Evolutionary conservation across 2,329 filamentous ascomycete genomes (phyloP), one percentile per base, ranked within the genome.

Genomic region (Ophiostoma novo-ulmi): DNA sequence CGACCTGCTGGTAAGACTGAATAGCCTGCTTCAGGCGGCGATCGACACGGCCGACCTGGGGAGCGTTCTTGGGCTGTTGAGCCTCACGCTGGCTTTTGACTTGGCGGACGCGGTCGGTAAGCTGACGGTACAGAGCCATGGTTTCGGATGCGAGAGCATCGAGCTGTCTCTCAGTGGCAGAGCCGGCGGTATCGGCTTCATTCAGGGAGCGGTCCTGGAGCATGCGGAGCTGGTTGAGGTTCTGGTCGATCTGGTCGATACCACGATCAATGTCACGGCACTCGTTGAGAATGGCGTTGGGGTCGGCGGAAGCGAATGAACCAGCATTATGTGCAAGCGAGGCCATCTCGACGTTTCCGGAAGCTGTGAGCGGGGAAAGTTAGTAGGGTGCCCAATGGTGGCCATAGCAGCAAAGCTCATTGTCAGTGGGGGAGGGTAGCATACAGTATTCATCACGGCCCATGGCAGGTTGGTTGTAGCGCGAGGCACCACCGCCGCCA

Each of bases 21-120:
- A 97, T 94, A 72, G 92, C 91, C 64, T 85, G 83, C 82, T 94
- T 94, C 75, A 97, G 85, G 71, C 90, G 87, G 69, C 91, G 87
- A 79, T 96, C 92, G 65, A 95, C 87, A 71, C 89, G 89, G 76
- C 90, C 90, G 74, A 97, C 90, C 80, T 97, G 94, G 44, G 90
- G 85, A 70, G 87, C 85, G 80, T 97, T 95, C 77, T 88, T 88
- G 64, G 89, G 84, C 74, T 87, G 88, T 72, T 88, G 87, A 36
- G 91, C 89, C 72, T 94, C 92, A 76, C 90, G 89, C 35, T 74
- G 70, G 75, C 89, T 89, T 85, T 97, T 97, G 82, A 97, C 86
- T 73, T 86, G 84, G 80, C 91, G 92, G 74, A 97, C 89, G 69
- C 91, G 90, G 69, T 90, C 88, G 71, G 91, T 92, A 71, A 98